A percentile compares a stretch with the other conserved stretches of the same genome.
phyloP scores from a whole-genome alignment of 306 rosid species.

The Luffa acutangula region DNA sequence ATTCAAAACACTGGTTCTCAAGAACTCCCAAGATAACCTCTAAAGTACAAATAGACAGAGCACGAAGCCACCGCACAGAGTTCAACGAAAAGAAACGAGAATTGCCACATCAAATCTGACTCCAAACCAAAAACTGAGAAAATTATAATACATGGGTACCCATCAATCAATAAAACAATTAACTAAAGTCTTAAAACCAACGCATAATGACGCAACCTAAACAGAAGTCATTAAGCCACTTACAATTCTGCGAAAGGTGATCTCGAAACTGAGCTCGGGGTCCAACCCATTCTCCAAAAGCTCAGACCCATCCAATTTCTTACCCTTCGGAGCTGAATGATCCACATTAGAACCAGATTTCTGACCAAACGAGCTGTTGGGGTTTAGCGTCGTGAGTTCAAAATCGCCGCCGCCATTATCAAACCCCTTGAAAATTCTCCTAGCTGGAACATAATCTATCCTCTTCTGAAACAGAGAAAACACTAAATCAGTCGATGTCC shows the following conservation, averaged over 20 bases:
- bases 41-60: neutral
- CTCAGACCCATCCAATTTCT: slow-evolving; percentile 51
- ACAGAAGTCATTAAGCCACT: slow-evolving; percentile 21
- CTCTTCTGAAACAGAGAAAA: slow-evolving; percentile 23
- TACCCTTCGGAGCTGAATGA: slow-evolving; percentile 14
- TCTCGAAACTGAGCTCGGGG: slow-evolving; percentile 81
- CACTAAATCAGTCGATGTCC: slow-evolving; percentile 9
- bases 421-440: slow-evolving; percentile 47
- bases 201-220: neutral
- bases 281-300: slow-evolving; percentile 57
- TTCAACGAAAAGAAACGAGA: neutral
- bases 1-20: neutral
- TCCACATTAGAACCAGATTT: slow-evolving; percentile 9
- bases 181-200: neutral
- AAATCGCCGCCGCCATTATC: slow-evolving; percentile 43
- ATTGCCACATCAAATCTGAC: neutral
- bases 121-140: neutral
- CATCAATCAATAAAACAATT: neutral
- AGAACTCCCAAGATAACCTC: neutral
- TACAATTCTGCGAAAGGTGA: slow-evolving; percentile 72
- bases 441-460: slow-evolving; percentile 42
- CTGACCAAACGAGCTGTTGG: slow-evolving; percentile 25
- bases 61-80: neutral
- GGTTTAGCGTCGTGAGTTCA: slow-evolving; percentile 70
- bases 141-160: neutral